Evolutionary conservation across 2,329 filamentous ascomycete genomes (phyloP).

Genomic region (Chaetomium sp.): DNA sequence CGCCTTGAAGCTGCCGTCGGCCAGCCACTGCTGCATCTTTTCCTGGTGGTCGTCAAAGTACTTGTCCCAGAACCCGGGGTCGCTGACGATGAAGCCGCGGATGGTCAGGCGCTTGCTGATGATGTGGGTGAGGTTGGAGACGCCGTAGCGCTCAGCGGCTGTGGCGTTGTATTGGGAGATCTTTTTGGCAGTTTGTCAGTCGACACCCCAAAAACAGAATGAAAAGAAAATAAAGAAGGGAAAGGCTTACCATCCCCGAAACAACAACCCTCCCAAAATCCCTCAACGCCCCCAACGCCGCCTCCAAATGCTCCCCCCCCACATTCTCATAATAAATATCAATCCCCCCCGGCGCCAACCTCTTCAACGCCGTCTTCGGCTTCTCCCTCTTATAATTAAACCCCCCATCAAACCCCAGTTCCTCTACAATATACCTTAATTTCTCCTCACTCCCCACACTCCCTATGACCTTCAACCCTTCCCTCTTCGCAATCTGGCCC

Average conservation of each 20-base stretch:
- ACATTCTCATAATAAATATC: conserved; percentile 59
- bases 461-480: conserved; percentile 72
- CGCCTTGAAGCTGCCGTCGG: conserved; percentile 67
- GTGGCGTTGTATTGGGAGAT: conserved; percentile 69
- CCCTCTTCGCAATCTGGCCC: conserved; percentile 75
- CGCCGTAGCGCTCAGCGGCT: conserved; percentile 50
- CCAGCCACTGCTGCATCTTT: conserved; percentile 68
- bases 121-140: conserved; percentile 59
- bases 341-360: conserved; percentile 69
- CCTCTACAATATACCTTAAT: conserved; percentile 55
- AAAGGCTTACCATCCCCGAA: conserved; percentile 50
- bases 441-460: conserved; percentile 76
- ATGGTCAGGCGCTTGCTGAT: conserved; percentile 64
- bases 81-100: conserved; percentile 68
- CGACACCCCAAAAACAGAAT: not conserved
- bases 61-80: conserved; percentile 58
- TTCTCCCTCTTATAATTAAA: conserved; percentile 89
- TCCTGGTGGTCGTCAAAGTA: conserved; percentile 67
- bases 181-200: conserved; percentile 22
- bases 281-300: conserved; percentile 44
- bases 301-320: conserved; percentile 46
- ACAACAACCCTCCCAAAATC: conserved; percentile 57
- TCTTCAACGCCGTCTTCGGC: conserved; percentile 57
- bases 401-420: conserved; percentile 51
- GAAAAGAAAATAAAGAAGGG: not conserved